Evolutionary conservation across 306 rosid species (phyloP), one percentile per base, ranked within the genome.

Genomic region (Psophocarpus tetragonolobus): DNA sequence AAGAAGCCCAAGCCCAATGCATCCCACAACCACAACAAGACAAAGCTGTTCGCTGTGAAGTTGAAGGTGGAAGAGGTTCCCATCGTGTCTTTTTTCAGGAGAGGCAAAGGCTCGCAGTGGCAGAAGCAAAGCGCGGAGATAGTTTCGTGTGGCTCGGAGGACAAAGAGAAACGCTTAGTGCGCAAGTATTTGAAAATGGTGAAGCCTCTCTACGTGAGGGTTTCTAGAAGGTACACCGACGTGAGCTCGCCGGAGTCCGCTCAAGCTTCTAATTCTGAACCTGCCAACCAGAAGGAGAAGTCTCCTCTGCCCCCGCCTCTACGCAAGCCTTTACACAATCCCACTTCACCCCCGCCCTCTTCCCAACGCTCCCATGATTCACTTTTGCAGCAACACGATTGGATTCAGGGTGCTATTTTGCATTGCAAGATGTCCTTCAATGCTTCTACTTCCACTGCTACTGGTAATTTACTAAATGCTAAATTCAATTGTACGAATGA

Each of bases 381-480:
- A 3, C 88, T 90, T 71, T 48, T 90, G 76, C 96, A 90, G 82
- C 98, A 93, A 63, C 94, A 93, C 29, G 98, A 93, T 78, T 92
- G 94, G 33, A 91, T 93, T 72, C 98, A 93, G 60, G 83, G 98
- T 78, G 98, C 98, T 73, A 93, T 93, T 57, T 84, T 93, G 36
- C 98, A 91, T 20, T 93, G 98, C 87, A 93, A 93, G 69, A 88
- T 84, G 20, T 91, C 98, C 50, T 93, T 93, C 89, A 87, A 91
- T 79, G 92, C 92, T 5, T 65, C 71, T 20, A 10, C 89, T 85
- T 97, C 97, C 91, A 45, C 92, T 5, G 38, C 71, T 20, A 10
- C 89, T 85, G 98, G 98, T 93, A 45, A 85, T 3, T 13, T 17
- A 42, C 2, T 21, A 9, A n/a, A n/a, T n/a, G n/a, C n/a, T n/a